Evolutionary conservation across 768 basidiomycete genomes (phyloP).

Genomic region (Tylopilus plumbeoviolaceoides): DNA sequence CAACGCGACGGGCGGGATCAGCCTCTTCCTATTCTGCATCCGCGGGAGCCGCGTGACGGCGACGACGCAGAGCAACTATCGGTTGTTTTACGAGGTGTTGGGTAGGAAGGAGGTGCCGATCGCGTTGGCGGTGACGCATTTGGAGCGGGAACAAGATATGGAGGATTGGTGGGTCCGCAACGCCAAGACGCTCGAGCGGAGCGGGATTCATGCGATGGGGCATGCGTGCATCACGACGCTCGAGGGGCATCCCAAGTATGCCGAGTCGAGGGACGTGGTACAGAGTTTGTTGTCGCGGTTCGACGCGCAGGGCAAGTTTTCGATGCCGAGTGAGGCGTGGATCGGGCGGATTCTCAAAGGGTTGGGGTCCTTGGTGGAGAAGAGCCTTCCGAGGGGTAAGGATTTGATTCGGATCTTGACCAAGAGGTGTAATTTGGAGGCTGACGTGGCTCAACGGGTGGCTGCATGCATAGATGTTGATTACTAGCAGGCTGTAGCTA

Average conservation of each 20-base stretch:
- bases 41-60: constrained; percentile 34
- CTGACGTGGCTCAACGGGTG: constrained; percentile 21
- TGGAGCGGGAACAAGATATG: constrained; percentile 33
- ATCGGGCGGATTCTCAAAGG: constrained; percentile 24
- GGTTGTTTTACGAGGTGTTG: constrained; percentile 23
- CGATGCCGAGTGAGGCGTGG: constrained; percentile 28
- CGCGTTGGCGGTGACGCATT: constrained; percentile 37
- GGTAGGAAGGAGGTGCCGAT: constrained; percentile 36
- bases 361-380: constrained; percentile 18
- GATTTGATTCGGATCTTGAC: constrained; percentile 24
- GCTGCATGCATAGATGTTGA: constrained; percentile 19
- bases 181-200: constrained; percentile 14
- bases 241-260: constrained; percentile 23
- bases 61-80: constrained; percentile 23
- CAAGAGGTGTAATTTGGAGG: constrained; percentile 24
- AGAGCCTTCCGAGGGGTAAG: constrained; percentile 19
- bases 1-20: constrained; percentile 31
- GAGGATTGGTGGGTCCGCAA: constrained; percentile 33
- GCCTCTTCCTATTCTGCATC: constrained; percentile 39
- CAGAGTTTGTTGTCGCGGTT: constrained; percentile 16
- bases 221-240: constrained; percentile 33
- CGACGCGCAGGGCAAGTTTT: constrained; percentile 26
- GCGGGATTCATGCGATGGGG: constrained; percentile 21
- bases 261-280: constrained; percentile 28
- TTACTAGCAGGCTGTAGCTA: no score